A percentile compares a stretch with the other conserved stretches of the same genome.
phyloP scores from a whole-genome alignment of 2,329 filamentous ascomycete species.

The Sporothrix globosa region DNA sequence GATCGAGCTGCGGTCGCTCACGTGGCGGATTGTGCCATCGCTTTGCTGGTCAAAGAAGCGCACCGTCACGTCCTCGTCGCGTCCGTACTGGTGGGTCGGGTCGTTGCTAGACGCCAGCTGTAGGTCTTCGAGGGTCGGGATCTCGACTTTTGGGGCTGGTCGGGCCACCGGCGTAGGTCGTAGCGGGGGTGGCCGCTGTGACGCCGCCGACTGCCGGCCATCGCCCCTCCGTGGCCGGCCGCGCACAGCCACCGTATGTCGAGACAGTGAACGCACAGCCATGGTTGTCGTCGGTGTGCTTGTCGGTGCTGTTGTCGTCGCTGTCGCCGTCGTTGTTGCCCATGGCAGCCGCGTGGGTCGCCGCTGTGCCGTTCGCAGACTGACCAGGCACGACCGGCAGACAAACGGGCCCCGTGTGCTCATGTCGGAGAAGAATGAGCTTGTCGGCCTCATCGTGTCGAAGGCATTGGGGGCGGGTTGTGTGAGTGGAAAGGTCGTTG shows the following conservation, averaged over 20 bases:
- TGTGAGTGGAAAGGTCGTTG: neutral
- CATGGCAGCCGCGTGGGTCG: neutral
- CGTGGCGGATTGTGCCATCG: constrained; percentile 45
- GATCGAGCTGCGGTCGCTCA: constrained; percentile 49
- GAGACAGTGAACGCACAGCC: constrained; percentile 18
- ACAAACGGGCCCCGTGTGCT: constrained; percentile 34
- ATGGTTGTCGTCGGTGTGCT: neutral
- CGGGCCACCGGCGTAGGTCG: neutral
- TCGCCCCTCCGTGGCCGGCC: constrained; percentile 8
- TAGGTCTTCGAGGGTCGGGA: neutral
- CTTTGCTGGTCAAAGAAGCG: constrained; percentile 56
- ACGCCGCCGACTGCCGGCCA: neutral
- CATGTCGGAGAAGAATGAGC: constrained; percentile 34
- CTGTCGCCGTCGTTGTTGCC: constrained; percentile 4
- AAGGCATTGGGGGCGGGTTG: neutral
- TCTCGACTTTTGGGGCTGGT: neutral
- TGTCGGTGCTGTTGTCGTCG: neutral
- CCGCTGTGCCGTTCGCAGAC: constrained; percentile 29
- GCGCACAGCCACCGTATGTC: constrained; percentile 12
- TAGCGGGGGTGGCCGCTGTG: neutral
- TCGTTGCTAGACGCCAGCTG: constrained; percentile 29
- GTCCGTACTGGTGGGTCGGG: neutral
- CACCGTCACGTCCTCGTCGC: constrained; percentile 41
- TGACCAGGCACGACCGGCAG: constrained; percentile 37
- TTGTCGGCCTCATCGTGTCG: constrained; percentile 31